A percentile compares a stretch with the other conserved stretches of the same genome.
phyloP scores from a whole-genome alignment of 768 basidiomycete species.

The Russula ochroleuca region DNA sequence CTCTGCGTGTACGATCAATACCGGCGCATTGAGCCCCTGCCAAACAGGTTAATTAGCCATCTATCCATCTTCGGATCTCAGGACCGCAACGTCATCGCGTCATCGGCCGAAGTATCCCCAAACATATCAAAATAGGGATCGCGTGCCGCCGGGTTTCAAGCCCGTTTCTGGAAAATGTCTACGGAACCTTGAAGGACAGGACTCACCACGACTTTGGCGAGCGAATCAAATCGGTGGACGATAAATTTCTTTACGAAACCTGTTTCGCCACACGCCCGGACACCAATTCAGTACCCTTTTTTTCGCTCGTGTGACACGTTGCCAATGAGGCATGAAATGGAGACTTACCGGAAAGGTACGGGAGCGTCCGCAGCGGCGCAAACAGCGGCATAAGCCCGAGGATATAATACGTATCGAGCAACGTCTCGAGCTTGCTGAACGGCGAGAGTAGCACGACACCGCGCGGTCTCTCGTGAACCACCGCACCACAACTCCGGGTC shows the following conservation, averaged over 20 bases:
- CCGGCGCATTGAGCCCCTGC: conserved; percentile 62
- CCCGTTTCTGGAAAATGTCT: conserved; percentile 2
- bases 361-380: conserved; percentile 61
- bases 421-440: conserved; percentile 37
- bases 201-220: conserved; percentile 56
- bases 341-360: conserved; percentile 56
- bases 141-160: neutral
- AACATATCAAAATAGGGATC: neutral
- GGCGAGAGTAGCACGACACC: conserved; percentile 44
- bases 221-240: conserved; percentile 58
- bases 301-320: conserved; percentile 3
- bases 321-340: conserved; percentile 1
- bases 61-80: neutral
- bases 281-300: conserved; percentile 2
- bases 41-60: neutral
- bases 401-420: conserved; percentile 66
- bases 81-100: neutral
- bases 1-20: conserved; percentile 69
- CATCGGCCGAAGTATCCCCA: conserved; percentile 5
- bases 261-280: conserved; percentile 30
- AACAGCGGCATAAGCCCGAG: conserved; percentile 67
- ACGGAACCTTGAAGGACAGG: neutral
- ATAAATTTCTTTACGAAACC: conserved; percentile 55
- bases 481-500: neutral
- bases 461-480: conserved; percentile 35